Evolutionary conservation across 257 asterid species (phyloP), one percentile per base, ranked within the genome.

Genomic region (Nicotiana tabacum): DNA sequence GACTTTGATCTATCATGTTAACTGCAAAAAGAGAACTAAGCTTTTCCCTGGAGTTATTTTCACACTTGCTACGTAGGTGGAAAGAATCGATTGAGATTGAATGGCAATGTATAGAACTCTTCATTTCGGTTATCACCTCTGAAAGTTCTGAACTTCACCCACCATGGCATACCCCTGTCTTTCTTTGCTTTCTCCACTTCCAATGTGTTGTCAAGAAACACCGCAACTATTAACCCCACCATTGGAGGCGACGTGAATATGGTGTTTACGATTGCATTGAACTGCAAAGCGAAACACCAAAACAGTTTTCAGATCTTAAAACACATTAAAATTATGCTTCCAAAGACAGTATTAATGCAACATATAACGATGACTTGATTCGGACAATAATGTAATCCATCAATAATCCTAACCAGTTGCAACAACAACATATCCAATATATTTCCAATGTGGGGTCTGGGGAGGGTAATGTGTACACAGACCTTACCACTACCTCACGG

Each of bases 151-250:
- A 96, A 96, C 87, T 96, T 96, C 77, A 90, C 88, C 99, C 99
- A 96, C 98, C 98, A 96, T 27, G 99, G 98, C 99, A 96, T 96
- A n/a, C 99, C 99, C 0, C 99, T 86, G 37, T 96, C 98, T 87
- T 89, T 93, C 91, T 96, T 96, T 37, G 99, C 93, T 83, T 91
- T 93, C 88, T 96, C 97, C 82, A 94, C 99, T 3, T 96, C 99
- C 69, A 96, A 35, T 9, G 99, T 96, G 94, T 94, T 96, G 90
- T 96, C 99, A 0, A 96, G 92, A 65, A 96, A 91, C 35, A 96
- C 98, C 0, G 99, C 98, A 18, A 96, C 82, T 69, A 94, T 90
- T 85, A 96, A 77, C 65, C 92, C 99, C 33, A 96, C 97, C 0
- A 95, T 93, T 1, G 99, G 97, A 5, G 97, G 95, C 5, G 99